Evolutionary conservation across 1,284 basidiomycete species (phyloP).

Genomic region (Rhodotorula sp.): DNA sequence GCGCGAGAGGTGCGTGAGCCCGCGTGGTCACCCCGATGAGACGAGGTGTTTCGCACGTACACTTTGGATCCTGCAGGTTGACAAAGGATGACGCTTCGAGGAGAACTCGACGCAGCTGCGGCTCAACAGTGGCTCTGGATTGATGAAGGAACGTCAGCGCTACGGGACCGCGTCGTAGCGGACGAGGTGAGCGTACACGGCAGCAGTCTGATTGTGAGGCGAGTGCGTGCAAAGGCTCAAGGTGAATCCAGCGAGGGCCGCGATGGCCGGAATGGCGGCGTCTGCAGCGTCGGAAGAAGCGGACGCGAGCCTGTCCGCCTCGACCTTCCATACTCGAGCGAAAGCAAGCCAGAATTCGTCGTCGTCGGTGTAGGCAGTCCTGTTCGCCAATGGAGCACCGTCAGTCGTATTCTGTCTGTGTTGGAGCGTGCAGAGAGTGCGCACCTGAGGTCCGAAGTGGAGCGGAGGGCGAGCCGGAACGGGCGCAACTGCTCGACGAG

Average conservation of each 20-base stretch:
- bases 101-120: conserved; percentile 21
- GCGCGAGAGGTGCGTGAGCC: too few species aligned
- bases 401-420: too few species aligned
- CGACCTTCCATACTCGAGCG: conserved; percentile 8
- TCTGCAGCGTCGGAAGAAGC: conserved; percentile 5
- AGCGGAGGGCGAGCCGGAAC: conserved; percentile 18
- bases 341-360: conserved; percentile 16
- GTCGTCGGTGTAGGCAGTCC: background rate
- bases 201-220: conserved; percentile 10
- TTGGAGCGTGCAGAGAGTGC: background rate
- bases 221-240: conserved; percentile 18
- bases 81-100: conserved; percentile 25
- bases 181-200: conserved; percentile 15
- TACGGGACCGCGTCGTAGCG: too few species aligned
- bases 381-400: background rate
- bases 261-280: conserved; percentile 8
- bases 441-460: conserved; percentile 11
- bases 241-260: conserved; percentile 26
- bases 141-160: background rate
- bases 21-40: too few species aligned
- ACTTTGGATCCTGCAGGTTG: conserved; percentile 29
- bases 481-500: conserved; percentile 23
- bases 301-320: background rate
- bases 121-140: conserved; percentile 26
- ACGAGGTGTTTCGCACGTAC: conserved; percentile 5